Conservation (phyloP, 371 early-diverging fungal genomes). For the Mucor piriformis region DNA sequence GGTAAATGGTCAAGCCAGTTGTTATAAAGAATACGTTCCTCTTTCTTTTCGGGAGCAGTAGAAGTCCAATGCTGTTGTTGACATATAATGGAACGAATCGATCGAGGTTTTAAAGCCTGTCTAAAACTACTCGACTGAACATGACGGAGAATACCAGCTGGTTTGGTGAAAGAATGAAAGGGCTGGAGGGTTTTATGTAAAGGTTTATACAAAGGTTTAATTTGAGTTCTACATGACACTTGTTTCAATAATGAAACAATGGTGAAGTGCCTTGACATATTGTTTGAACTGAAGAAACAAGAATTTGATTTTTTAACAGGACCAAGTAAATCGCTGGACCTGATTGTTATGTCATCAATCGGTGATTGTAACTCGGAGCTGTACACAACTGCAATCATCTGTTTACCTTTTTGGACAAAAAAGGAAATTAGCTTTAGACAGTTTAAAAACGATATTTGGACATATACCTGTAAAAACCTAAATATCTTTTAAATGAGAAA, state of each 20-base stretch:
- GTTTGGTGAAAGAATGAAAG: neutral
- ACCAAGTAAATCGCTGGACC: too few relatives aligned
- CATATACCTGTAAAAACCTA: too few relatives aligned
- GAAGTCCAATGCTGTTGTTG: conserved; percentile 19
- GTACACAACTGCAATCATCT: too few relatives aligned
- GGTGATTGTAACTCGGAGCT: too few relatives aligned
- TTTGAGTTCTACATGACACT: neutral
- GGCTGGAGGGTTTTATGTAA: neutral
- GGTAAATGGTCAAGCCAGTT: conserved; percentile 52
- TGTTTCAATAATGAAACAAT: conserved; percentile 4
- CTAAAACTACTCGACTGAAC: neutral
- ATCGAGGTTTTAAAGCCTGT: neutral
- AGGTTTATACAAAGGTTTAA: neutral
- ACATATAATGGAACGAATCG: neutral
- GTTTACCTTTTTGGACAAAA: too few relatives aligned
- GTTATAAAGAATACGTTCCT: conserved; percentile 28
- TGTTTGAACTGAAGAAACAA: neutral
- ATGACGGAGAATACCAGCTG: neutral
- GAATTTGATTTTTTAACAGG: too few relatives aligned
- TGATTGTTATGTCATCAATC: too few relatives aligned
- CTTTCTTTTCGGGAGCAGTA: neutral
- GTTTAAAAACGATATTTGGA: too few relatives aligned
- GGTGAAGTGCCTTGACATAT: conserved; percentile 1
- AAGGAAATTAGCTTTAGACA: too few relatives aligned
- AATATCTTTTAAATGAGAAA: too few relatives aligned